phyloP scores from a whole-genome alignment of 495 filamentous ascomycete species.

The Pseudevernia furfuracea region DNA sequence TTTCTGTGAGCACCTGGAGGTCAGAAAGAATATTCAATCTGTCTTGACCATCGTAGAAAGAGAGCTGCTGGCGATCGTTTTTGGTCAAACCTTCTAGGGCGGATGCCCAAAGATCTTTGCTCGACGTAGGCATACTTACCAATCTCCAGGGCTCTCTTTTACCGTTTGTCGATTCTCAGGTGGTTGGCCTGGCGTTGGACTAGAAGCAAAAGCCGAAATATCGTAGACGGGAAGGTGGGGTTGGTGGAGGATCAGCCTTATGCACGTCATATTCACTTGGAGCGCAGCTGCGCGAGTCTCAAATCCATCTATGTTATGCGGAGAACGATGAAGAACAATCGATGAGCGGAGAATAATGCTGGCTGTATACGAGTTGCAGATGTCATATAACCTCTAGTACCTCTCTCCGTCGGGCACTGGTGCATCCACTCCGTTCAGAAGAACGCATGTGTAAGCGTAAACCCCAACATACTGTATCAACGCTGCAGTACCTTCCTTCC shows the following conservation, averaged over 20 bases:
- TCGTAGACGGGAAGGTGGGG: background rate
- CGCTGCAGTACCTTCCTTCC: background rate
- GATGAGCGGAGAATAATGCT: background rate
- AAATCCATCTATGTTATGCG: background rate
- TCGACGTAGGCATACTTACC: background rate
- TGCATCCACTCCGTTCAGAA: background rate
- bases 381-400: background rate
- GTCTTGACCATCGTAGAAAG: background rate
- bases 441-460: background rate
- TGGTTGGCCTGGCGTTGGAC: background rate
- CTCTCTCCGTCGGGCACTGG: background rate
- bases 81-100: background rate
- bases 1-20: background rate
- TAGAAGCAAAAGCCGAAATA: background rate
- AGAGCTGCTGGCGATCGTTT: background rate
- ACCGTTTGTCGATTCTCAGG: background rate
- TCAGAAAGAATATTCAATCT: background rate
- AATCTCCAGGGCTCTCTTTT: background rate
- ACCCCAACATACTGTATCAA: background rate
- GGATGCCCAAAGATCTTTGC: slow-evolving; percentile 2
- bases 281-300: background rate
- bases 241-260: background rate
- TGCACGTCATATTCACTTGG: background rate
- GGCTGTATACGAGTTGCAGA: background rate
- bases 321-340: background rate